Evolutionary conservation across 768 basidiomycete species (phyloP).

Genomic region (Rhodotorula paludigena): DNA sequence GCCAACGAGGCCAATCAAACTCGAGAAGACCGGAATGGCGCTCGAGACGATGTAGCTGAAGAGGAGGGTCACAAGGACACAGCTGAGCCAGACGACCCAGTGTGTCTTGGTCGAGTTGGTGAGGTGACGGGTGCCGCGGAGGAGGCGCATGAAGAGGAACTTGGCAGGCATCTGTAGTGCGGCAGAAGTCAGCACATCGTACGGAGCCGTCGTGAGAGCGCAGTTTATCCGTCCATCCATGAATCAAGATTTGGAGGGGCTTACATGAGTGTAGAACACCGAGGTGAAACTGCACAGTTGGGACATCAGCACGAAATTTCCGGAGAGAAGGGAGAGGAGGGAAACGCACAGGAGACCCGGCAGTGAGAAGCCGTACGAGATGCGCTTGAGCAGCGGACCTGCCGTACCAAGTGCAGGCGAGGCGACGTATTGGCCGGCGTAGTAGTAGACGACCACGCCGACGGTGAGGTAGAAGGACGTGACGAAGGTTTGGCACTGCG

Average conservation of each 20-base stretch:
- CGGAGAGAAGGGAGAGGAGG: constrained; percentile 4
- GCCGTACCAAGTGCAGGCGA: constrained; percentile 45
- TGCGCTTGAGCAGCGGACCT: constrained; percentile 40
- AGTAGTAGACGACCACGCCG: constrained; percentile 38
- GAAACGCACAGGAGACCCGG: constrained; percentile 35
- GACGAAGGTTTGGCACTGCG: too few relatives aligned
- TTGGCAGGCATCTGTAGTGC: constrained; percentile 33
- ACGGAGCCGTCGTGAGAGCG: too few relatives aligned
- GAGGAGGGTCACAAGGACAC: constrained; percentile 3
- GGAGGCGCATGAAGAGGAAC: constrained; percentile 39
- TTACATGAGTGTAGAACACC: too few relatives aligned
- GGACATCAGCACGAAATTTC: too few relatives aligned
- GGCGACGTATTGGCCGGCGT: constrained; percentile 40
- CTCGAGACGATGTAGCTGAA: constrained; percentile 40
- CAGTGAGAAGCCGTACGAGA: constrained; percentile 40
- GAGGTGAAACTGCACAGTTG: too few relatives aligned
- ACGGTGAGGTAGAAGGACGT: constrained; percentile 39
- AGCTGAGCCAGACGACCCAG: constrained; percentile 37
- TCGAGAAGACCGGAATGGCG: constrained; percentile 12
- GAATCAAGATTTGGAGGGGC: too few relatives aligned
- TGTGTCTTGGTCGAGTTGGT: constrained; percentile 32
- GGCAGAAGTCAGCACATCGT: too few relatives aligned
- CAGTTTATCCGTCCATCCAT: too few relatives aligned
- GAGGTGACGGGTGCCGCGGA: constrained; percentile 37
- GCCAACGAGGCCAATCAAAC: constrained; percentile 32